A percentile compares a stretch with the other conserved stretches of the same genome.
Conservation (phyloP, 2,329 filamentous ascomycete species). For the Lasiodiplodia gonubiensis region DNA sequence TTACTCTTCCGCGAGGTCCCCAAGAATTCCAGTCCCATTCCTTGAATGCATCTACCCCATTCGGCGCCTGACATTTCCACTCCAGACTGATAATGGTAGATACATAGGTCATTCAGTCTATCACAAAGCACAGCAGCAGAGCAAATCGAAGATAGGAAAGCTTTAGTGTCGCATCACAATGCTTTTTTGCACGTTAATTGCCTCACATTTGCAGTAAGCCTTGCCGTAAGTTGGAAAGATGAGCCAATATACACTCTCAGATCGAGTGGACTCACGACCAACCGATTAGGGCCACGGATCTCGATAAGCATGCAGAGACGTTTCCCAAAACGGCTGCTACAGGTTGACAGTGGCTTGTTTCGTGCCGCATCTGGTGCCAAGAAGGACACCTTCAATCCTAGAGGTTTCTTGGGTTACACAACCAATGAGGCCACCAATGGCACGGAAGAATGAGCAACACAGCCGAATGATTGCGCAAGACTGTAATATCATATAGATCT, state of each 20-base stretch:
- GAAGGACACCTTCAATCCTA: background rate
- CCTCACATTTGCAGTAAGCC: background rate
- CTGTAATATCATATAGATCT: conserved; percentile 8
- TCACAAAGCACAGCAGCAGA: no score
- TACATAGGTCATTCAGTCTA: no score
- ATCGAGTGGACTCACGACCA: background rate
- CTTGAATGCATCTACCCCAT: no score
- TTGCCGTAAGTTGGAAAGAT: background rate
- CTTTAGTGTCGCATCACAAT: no score
- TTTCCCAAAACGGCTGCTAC: background rate
- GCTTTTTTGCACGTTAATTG: no score
- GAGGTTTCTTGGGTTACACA: background rate
- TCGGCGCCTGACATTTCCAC: no score
- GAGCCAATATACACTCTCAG: background rate
- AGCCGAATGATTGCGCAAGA: background rate
- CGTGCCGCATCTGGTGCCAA: background rate
- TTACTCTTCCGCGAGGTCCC: no score
- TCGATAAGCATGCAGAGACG: background rate
- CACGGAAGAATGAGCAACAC: background rate
- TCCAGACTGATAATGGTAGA: no score
- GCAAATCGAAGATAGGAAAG: no score
- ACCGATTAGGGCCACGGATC: background rate
- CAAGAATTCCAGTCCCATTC: no score
- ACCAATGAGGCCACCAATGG: background rate
- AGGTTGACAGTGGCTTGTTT: background rate